Evolutionary conservation across 306 rosid genomes (phyloP).

Genomic region (Oemleria cerasiformis): DNA sequence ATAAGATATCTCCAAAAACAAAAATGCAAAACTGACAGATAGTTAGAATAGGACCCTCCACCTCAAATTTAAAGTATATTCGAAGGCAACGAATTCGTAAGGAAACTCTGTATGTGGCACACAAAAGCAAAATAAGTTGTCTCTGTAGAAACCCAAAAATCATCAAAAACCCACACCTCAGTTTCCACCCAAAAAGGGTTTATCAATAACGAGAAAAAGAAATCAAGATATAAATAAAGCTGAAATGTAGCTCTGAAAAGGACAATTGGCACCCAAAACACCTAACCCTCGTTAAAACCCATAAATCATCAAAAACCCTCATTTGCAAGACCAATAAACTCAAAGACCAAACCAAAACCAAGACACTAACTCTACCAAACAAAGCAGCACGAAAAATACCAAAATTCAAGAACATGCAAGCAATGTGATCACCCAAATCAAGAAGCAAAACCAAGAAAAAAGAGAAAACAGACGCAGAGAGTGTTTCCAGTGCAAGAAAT

Average conservation of each 20-base stretch:
- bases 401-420: conserved; percentile 25
- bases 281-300: neutral
- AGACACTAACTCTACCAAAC: neutral
- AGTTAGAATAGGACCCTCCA: neutral
- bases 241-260: neutral
- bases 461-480: neutral
- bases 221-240: neutral
- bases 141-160: neutral
- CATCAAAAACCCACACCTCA: neutral
- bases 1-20: conserved; percentile 3
- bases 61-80: neutral
- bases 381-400: neutral
- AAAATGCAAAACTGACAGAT: neutral
- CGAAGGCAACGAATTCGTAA: neutral
- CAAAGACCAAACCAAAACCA: neutral
- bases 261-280: neutral
- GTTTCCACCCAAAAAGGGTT: neutral
- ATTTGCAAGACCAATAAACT: neutral
- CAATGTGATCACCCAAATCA: conserved; percentile 27
- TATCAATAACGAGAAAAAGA: neutral
- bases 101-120: neutral
- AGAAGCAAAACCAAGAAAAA: neutral
- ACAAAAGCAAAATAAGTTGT: neutral
- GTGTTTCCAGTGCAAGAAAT: neutral
- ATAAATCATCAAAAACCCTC: conserved; percentile 10